These are phyloP conservation scores for Prunus fruticosa DNA, from an alignment of 306 rosid genomes.

Conservation along the genomic window DNA sequence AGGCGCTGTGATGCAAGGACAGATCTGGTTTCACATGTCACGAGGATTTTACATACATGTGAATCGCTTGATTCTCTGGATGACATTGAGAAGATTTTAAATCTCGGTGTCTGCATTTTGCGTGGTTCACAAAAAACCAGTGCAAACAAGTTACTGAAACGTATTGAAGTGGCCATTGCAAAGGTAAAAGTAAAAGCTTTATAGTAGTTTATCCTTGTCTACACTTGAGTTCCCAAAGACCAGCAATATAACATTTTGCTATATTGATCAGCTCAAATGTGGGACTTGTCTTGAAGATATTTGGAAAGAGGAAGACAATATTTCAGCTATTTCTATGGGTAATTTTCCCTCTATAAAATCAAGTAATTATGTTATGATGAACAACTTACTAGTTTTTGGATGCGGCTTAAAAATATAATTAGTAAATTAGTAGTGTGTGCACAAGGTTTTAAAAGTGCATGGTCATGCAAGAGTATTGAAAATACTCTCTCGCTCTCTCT, in stretches of 20 bases:
- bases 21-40: slow-evolving; percentile 59
- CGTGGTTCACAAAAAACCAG: slow-evolving; percentile 52
- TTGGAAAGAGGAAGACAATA: slow-evolving; percentile 43
- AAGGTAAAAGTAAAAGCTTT: slow-evolving; percentile 54
- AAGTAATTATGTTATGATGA: slow-evolving; percentile 11
- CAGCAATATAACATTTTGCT: slow-evolving; percentile 40
- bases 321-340: slow-evolving; percentile 40
- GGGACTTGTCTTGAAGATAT: slow-evolving; percentile 50
- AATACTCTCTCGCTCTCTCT: neutral
- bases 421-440: neutral
- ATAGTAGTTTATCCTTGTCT: slow-evolving; percentile 7
- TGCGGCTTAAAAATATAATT: slow-evolving; percentile 12
- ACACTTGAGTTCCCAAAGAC: slow-evolving; percentile 14
- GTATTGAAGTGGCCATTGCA: slow-evolving; percentile 42
- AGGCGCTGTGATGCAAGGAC: slow-evolving; percentile 82
- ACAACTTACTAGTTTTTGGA: slow-evolving; percentile 5
- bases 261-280: slow-evolving; percentile 54
- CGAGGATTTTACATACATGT: slow-evolving; percentile 45
- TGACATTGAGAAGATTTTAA: slow-evolving; percentile 54
- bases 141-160: slow-evolving; percentile 48
- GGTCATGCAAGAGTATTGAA: neutral
- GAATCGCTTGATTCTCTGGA: slow-evolving; percentile 46
- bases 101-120: slow-evolving; percentile 63
- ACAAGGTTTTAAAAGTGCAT: neutral
- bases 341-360: slow-evolving; percentile 7